Evolutionary conservation across 2,329 filamentous ascomycete genomes (phyloP).

Genomic region (Verruconis gallopava): DNA sequence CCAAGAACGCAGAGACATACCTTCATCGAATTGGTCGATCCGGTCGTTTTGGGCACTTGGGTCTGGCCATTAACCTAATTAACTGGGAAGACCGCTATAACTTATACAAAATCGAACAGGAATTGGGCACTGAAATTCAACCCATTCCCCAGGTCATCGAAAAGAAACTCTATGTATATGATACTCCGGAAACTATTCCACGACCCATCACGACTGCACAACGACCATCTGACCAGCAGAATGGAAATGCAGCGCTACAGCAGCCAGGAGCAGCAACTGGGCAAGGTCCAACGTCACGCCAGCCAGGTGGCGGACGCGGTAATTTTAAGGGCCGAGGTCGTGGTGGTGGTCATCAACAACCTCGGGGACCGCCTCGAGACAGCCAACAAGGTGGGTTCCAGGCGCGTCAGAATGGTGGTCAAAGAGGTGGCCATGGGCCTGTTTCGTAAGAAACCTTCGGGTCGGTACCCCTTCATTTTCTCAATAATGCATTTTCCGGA

Average conservation of each 20-base stretch:
- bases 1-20: slow-evolving; percentile 98
- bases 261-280: neutral
- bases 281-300: neutral
- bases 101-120: slow-evolving; percentile 95
- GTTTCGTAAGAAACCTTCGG: no score
- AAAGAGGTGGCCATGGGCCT: slow-evolving; percentile 5
- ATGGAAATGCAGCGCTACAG: neutral
- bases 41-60: slow-evolving; percentile 90
- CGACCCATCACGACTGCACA: slow-evolving; percentile 54
- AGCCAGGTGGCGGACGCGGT: neutral
- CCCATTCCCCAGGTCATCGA: slow-evolving; percentile 92
- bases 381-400: slow-evolving; percentile 3
- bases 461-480: neutral
- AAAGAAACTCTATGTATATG: slow-evolving; percentile 97
- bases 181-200: slow-evolving; percentile 88
- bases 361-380: slow-evolving; percentile 5
- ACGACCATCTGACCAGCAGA: neutral
- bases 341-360: slow-evolving; percentile 6
- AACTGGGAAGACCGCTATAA: slow-evolving; percentile 99
- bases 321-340: neutral
- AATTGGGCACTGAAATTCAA: slow-evolving; percentile 92
- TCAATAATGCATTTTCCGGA: neutral
- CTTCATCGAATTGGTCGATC: slow-evolving; percentile 97
- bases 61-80: slow-evolving; percentile 96
- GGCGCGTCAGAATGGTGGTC: slow-evolving; percentile 5